A percentile compares a stretch with the other conserved stretches of the same genome.
Conservation (phyloP, 805 yeast genomes). For the Starmerella potacharoeniae region DNA sequence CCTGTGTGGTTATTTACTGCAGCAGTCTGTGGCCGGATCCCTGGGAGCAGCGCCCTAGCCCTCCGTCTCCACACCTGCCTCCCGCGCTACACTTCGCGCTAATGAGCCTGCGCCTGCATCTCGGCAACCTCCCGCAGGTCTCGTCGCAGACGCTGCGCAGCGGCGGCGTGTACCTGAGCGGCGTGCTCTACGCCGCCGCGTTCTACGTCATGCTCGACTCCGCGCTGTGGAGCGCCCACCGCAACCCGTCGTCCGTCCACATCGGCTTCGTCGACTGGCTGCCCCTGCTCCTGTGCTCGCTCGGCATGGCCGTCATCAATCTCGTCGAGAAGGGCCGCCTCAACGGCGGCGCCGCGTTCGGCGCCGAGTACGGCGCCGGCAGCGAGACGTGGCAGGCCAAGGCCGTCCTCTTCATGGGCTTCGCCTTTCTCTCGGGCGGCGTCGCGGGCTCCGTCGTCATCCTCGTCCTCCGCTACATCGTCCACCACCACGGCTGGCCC, state of each 20-base stretch:
- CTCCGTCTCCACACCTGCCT: neutral
- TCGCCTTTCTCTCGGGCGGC: slow-evolving; percentile 87
- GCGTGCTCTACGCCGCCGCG: slow-evolving; percentile 59
- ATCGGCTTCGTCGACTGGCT: slow-evolving; percentile 93
- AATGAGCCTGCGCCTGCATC: slow-evolving; percentile 18
- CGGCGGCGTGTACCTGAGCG: slow-evolving; percentile 53
- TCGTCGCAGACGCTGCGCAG: slow-evolving; percentile 60
- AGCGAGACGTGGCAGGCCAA: slow-evolving; percentile 87
- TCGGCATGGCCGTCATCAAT: slow-evolving; percentile 77
- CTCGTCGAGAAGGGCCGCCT: slow-evolving; percentile 58
- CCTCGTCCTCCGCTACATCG: slow-evolving; percentile 67
- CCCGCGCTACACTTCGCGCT: neutral
- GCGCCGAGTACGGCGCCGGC: slow-evolving; percentile 28
- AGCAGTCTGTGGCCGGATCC: too few species aligned
- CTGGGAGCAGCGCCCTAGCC: neutral
- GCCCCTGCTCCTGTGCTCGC: slow-evolving; percentile 75
- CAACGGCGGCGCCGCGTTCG: slow-evolving; percentile 32
- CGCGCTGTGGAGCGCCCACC: slow-evolving; percentile 70
- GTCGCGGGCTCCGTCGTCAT: slow-evolving; percentile 86
- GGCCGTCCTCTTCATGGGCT: slow-evolving; percentile 80
- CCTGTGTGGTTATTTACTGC: too few species aligned
- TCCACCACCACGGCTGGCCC: slow-evolving; percentile 62
- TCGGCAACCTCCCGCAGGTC: slow-evolving; percentile 36
- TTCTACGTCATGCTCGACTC: slow-evolving; percentile 86
- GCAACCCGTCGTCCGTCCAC: slow-evolving; percentile 77